phyloP scores from a whole-genome alignment of 2,329 filamentous ascomycete genomes.

The Pseudopyricularia cyperi region DNA sequence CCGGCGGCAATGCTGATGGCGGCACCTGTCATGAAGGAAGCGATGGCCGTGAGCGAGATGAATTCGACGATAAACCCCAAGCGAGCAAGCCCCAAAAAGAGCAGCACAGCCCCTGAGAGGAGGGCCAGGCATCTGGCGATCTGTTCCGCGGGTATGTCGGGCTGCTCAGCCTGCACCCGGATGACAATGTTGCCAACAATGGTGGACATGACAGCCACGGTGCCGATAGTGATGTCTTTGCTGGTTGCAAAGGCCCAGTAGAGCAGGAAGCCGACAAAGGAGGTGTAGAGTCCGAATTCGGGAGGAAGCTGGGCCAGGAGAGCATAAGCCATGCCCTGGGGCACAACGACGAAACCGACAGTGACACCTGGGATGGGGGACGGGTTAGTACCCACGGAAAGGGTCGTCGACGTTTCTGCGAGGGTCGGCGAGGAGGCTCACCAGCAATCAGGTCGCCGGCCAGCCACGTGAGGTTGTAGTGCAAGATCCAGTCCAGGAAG shows the following conservation, averaged over 20 bases:
- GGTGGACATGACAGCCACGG: conserved; percentile 36
- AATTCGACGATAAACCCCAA: conserved; percentile 37
- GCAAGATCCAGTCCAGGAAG: conserved; percentile 74
- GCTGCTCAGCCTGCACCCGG: conserved; percentile 20
- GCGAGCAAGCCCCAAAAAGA: conserved; percentile 31
- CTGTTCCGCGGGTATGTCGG: conserved; percentile 20
- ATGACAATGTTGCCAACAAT: conserved; percentile 33
- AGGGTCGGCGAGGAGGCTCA: conserved; percentile 21
- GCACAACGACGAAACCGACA: conserved; percentile 47
- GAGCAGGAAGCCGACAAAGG: conserved; percentile 66
- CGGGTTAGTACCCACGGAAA: not conserved
- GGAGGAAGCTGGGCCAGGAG: conserved; percentile 53
- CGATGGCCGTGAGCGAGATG: conserved; percentile 35
- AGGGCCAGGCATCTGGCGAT: conserved; percentile 31
- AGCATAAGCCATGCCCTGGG: conserved; percentile 72
- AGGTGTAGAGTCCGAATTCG: conserved; percentile 67
- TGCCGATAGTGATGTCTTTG: conserved; percentile 75
- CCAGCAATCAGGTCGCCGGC: conserved; percentile 81
- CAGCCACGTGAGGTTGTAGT: conserved; percentile 86
- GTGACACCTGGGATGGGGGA: conserved; percentile 2
- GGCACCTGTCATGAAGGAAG: conserved; percentile 36
- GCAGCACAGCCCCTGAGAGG: conserved; percentile 28
- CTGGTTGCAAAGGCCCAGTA: conserved; percentile 81
- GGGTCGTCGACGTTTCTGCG: not conserved
- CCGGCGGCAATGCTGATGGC: conserved; percentile 36